Evolutionary conservation across 2,329 filamentous ascomycete species (phyloP), one percentile per base, ranked within the genome.

Genomic region (Clarireedia homoeocarpa): DNA sequence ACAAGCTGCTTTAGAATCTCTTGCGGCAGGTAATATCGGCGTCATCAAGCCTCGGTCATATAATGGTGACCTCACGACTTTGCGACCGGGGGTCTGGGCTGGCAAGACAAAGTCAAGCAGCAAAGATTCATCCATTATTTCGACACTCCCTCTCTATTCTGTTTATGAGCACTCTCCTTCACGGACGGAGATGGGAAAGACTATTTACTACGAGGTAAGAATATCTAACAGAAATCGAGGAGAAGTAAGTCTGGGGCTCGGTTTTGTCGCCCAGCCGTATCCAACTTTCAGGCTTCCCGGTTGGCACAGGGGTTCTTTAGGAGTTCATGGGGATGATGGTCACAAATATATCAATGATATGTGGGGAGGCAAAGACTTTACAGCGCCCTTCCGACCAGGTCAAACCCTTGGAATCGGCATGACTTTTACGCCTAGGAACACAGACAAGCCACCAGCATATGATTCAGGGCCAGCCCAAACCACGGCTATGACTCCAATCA

Each of bases 321-420:
- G 77, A 1, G 82, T 92, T n/a, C 89, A 92, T 68, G 84, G 85
- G 48, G 89, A 92, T 69, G 89, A 92, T 69, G 89, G 89, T 0
- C 79, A 85, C 64, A 80, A 80, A 69, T 94, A 86, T 68, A 77
- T 90, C 64, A 89, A 91, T 67, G 86, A 92, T 68, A 77, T 77
- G 6, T 86, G 80, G 75, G 88, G 89, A 23, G 89, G 89, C 17
- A 80, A 81, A 60, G 75, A 82, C 55, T 91, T 91, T 60, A 84
- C 83, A 0, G 63, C 68, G 9, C 75, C 82, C 5, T 91, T 91
- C 67, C 69, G 71, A n/a, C 71, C 72, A 0, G 85, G 85, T 15
- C 81, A 89, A 63, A 83, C 81, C 5, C 76, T 89, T 9, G 89
- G 88, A 0, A 71, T 92, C 14, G 88, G 88, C 3, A 87, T 91